Base-by-base conservation (phyloP, 257 asterid genomes). In the Scutellaria baicalensis region DNA sequence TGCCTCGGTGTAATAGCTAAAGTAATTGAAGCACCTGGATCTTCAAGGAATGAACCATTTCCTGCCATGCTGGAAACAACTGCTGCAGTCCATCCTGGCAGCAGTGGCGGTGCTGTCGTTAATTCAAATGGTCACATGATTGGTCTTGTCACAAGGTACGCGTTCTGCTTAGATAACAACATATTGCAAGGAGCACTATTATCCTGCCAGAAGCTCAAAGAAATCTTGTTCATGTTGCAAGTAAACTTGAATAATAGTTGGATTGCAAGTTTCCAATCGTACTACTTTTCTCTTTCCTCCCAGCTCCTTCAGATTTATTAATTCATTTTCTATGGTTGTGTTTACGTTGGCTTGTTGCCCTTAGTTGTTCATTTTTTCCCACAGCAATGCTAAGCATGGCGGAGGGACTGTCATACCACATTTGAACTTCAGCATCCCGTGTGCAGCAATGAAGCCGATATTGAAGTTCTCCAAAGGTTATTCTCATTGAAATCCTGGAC, bases 71-170 rank as follows among this genome's bases (percentile, higher is more conserved):
- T 94, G 48, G 96, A 94, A 83, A 91, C 99, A 63, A 94, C 99
- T n/a, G 99, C 97, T 33, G 92, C 99, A 23, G 97, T 94, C 64
- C 97, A 93, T 79, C 95, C 99, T 66, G 97, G 99, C 75, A 89
- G 99, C 56, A 93, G 99, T 71, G 99, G 99, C 54, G 99, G 99
- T 59, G 96, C 99, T 65, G 96, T 93, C 72, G 90, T 93, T 69
- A 86, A 89, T 82, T 84, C 90, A 56, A 75, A 83, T 33, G 99
- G 99, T 65, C 76, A 59, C 71, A 86, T 94, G 96, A 80, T 94
- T 80, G 99, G 96, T 76, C 99, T 94, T n/a, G 93, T 94, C 71
- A 94, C 99, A 48, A 94, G 99, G 99, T 94, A 84, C 67, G 49
- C 40, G 60, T 12, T 75, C 56, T 38, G 35, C 63, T 55, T 11